phyloP scores from a whole-genome alignment of 1,284 basidiomycete genomes.

The Leccinum pseudoinsigne region DNA sequence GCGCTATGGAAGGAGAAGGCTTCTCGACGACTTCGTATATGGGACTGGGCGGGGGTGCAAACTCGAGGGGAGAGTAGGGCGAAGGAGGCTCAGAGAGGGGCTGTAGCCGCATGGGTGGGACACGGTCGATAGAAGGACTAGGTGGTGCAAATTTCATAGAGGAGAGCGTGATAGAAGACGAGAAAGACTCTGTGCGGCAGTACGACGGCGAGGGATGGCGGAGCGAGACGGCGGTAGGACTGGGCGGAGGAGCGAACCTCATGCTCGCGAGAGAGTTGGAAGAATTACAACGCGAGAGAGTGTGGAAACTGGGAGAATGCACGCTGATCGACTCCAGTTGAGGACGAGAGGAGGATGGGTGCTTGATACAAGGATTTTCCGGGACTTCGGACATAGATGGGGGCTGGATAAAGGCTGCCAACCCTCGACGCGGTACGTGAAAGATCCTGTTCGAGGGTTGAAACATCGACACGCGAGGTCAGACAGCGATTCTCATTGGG shows the following conservation, averaged over 20 bases:
- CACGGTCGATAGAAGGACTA: slow-evolving; percentile 22
- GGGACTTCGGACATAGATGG: slow-evolving; percentile 34
- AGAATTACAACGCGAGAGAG: slow-evolving; percentile 21
- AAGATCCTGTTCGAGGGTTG: too few relatives aligned
- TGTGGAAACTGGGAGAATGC: slow-evolving; percentile 20
- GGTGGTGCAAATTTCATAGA: slow-evolving; percentile 32
- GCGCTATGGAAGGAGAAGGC: slow-evolving; percentile 41
- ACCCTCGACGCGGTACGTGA: too few relatives aligned
- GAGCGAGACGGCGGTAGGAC: slow-evolving; percentile 18
- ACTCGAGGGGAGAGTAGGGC: slow-evolving; percentile 31
- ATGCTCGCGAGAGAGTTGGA: slow-evolving; percentile 28
- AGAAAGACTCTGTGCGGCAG: slow-evolving; percentile 8
- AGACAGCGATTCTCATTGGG: too few relatives aligned
- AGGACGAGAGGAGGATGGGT: slow-evolving; percentile 12
- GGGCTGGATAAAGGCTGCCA: too few relatives aligned
- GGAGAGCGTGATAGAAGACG: slow-evolving; percentile 25
- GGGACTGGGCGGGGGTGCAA: slow-evolving; percentile 24
- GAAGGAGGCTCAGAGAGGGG: slow-evolving; percentile 28
- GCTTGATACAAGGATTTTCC: slow-evolving; percentile 14
- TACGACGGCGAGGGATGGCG: slow-evolving; percentile 12
- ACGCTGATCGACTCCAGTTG: slow-evolving; percentile 23
- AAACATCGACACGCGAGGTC: too few relatives aligned
- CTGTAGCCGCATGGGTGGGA: slow-evolving; percentile 10
- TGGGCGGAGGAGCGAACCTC: slow-evolving; percentile 33
- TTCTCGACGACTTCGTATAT: slow-evolving; percentile 30